Base-by-base conservation (phyloP, 352 stramenopile genomes). In the Aphanomyces euteiches region DNA sequence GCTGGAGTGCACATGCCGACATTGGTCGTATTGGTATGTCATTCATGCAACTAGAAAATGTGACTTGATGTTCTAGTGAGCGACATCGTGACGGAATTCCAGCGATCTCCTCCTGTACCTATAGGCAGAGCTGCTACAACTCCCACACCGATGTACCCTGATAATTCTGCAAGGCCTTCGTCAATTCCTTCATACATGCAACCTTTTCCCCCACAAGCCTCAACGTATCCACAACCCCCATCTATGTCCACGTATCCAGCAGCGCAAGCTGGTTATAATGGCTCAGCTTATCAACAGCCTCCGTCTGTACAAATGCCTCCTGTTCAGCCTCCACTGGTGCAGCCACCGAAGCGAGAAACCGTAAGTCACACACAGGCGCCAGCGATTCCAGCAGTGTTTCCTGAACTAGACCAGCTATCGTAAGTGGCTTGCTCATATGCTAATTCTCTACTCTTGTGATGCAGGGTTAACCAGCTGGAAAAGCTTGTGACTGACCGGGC, bases 1-100 rank as follows among this genome's bases (percentile, higher is more conserved):
- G 87, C 59, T 94, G 87, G 87, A 91, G 84, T 3, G 84, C 82
- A 17, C 87, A 94, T 76, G 92, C 87, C 66, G 87, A 94, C 67
- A 73, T 94, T 40, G 87, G 87, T 8, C 79, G 87, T n/a, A 94
- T 87, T 65, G 76, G 79, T 83, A 67, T 8, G 72, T 48, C 12
- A 15, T 38, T 12, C 15, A 17, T 28, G 28, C 28, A 28, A 28
- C 28, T 28, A 2, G 28, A 28, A 28, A 28, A 28, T 2, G 28
- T 28, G 28, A 28, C 0, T 28, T 28, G 28, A 28, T 28, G 28
- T 5, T 47, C 12, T 50, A 66, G 57, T 66, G 15, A 50, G 10
- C 6, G 57, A 66, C 39, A 66, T 66, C 53, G 37, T 66, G 36
- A 50, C 8, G 12, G 57, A 66, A 38, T 66, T 66, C 39, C 57